Conservation (phyloP, 345 rosid genomes). For the Boechera divaricarpa region DNA sequence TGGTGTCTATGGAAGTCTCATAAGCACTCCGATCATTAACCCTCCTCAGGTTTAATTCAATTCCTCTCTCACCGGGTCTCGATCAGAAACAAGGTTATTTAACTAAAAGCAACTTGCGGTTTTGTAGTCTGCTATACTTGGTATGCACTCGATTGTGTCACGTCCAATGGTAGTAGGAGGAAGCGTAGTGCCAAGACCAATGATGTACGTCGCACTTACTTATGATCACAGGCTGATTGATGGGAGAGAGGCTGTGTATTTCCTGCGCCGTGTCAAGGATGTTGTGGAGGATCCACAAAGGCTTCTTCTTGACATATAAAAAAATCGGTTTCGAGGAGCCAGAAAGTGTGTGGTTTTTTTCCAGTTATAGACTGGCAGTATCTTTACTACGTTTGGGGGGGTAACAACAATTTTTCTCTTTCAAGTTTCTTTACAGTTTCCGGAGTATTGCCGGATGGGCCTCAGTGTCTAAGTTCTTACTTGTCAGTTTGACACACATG, state of each 20-base stretch:
- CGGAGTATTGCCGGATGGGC: not conserved
- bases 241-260: conserved; percentile 93
- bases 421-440: conserved; percentile 8
- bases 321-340: not conserved
- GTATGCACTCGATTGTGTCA: conserved; percentile 84
- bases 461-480: not conserved
- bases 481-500: not conserved
- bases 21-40: conserved; percentile 95
- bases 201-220: conserved; percentile 88
- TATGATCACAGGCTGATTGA: conserved; percentile 89
- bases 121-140: conserved; percentile 79
- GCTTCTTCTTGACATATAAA: conserved; percentile 75
- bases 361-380: conserved; percentile 1
- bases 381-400: not conserved
- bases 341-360: not conserved
- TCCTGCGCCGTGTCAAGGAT: conserved; percentile 85
- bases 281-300: conserved; percentile 88
- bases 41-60: conserved; percentile 79
- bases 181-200: conserved; percentile 74
- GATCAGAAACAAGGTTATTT: not conserved
- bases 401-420: conserved; percentile 6
- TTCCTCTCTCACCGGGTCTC: conserved; percentile 6
- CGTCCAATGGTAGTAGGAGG: conserved; percentile 91
- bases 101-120: not conserved
- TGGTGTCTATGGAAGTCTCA: conserved; percentile 84